Evolutionary conservation across 176 grass and related monocot species (phyloP).

Genomic region (Rhipidocladum racemiflorum): DNA sequence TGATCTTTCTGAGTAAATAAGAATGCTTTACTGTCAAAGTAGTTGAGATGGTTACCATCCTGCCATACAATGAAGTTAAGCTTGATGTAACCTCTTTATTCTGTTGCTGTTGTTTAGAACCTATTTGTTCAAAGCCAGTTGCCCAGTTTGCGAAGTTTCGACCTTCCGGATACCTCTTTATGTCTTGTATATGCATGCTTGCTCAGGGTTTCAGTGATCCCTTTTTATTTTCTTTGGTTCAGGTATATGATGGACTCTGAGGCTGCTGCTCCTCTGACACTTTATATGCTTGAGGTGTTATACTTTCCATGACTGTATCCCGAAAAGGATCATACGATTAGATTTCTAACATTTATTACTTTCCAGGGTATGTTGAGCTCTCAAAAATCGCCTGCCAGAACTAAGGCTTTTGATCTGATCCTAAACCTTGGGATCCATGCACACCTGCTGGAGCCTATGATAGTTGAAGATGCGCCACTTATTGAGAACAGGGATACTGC

Average conservation of each 20-base stretch:
- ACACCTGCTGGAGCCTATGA: slow-evolving; percentile 90
- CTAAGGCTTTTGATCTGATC: slow-evolving; percentile 92
- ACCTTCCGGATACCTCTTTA: neutral
- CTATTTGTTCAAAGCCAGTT: neutral
- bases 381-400: slow-evolving; percentile 68
- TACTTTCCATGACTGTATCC: slow-evolving; percentile 19
- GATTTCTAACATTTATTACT: slow-evolving; percentile 34
- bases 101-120: neutral
- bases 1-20: neutral
- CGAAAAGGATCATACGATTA: neutral
- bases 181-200: neutral
- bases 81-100: neutral
- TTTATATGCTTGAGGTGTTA: slow-evolving; percentile 96
- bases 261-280: slow-evolving; percentile 81
- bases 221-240: slow-evolving; percentile 36
- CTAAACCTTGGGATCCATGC: slow-evolving; percentile 92
- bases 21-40: neutral
- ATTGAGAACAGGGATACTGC: slow-evolving; percentile 57
- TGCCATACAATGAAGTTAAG: neutral
- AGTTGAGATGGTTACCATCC: neutral
- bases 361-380: slow-evolving; percentile 92
- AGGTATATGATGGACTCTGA: slow-evolving; percentile 96
- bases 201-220: slow-evolving; percentile 4
- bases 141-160: neutral
- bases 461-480: slow-evolving; percentile 62